Conservation (phyloP, 2,329 filamentous ascomycete genomes). For the Cladobotryum protrusum region DNA sequence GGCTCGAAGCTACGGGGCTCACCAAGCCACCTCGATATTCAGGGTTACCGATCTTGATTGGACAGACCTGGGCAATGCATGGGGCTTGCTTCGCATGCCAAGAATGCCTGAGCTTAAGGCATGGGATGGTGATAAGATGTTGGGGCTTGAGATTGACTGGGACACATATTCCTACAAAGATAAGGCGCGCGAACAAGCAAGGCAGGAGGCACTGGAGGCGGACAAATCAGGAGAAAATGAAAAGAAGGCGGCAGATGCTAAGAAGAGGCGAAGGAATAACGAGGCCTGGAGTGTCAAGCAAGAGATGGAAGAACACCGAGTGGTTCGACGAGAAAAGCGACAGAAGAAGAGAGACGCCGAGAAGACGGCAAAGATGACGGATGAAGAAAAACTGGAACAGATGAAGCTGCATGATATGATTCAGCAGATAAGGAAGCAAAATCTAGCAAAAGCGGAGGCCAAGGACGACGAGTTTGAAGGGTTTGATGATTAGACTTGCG, state of each 20-base stretch:
- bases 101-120: slow-evolving; percentile 86
- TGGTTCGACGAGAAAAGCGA: slow-evolving; percentile 58
- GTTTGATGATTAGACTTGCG: slow-evolving; percentile 43
- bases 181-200: slow-evolving; percentile 60
- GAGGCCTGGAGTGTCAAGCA: slow-evolving; percentile 68
- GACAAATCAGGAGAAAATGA: slow-evolving; percentile 34
- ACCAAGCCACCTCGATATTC: slow-evolving; percentile 89
- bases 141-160: slow-evolving; percentile 61
- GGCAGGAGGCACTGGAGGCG: slow-evolving; percentile 50
- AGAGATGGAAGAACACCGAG: slow-evolving; percentile 58
- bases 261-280: slow-evolving; percentile 56
- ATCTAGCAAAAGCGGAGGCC: slow-evolving; percentile 35
- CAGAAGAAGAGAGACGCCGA: slow-evolving; percentile 58
- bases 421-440: slow-evolving; percentile 54
- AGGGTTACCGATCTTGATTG: slow-evolving; percentile 76
- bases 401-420: slow-evolving; percentile 60
- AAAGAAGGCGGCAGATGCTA: slow-evolving; percentile 36
- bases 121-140: slow-evolving; percentile 61
- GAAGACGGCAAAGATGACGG: slow-evolving; percentile 58
- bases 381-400: slow-evolving; percentile 59
- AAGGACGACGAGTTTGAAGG: slow-evolving; percentile 52
- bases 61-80: slow-evolving; percentile 71
- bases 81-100: slow-evolving; percentile 80
- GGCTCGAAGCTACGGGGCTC: slow-evolving; percentile 86
- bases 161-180: slow-evolving; percentile 65